Evolutionary conservation across 202 grass and related monocot genomes (phyloP).

Genomic region (Setaria viridis): DNA sequence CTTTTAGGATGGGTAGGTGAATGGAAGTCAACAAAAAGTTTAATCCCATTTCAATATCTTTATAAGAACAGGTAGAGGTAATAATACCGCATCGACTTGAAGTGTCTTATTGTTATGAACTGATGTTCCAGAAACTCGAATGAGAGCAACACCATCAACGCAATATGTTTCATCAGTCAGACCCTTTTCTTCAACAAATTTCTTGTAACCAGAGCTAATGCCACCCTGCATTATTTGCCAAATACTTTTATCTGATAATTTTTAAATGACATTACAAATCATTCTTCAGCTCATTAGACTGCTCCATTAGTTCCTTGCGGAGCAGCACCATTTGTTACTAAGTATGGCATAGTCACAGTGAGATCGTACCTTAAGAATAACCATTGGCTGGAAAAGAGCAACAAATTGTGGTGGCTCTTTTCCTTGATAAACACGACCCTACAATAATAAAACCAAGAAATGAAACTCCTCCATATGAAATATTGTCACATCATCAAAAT

Average conservation of each 20-base stretch:
- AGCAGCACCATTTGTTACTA: constrained; percentile 14
- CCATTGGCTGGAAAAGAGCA: constrained; percentile 87
- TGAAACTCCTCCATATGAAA: constrained; percentile 37
- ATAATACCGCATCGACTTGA: constrained; percentile 91
- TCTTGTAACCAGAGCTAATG: constrained; percentile 80
- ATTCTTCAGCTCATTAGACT: constrained; percentile 8
- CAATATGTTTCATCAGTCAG: constrained; percentile 82
- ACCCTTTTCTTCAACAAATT: constrained; percentile 64
- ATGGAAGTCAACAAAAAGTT: neutral
- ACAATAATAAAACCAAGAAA: constrained; percentile 43
- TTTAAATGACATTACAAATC: constrained; percentile 26
- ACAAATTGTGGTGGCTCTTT: constrained; percentile 92
- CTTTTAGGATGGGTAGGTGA: neutral
- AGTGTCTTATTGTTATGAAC: constrained; percentile 80
- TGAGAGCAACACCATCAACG: constrained; percentile 61
- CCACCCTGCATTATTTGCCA: constrained; percentile 71
- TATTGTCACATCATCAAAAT: neutral
- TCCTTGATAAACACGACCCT: constrained; percentile 93
- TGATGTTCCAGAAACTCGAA: constrained; percentile 74
- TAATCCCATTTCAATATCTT: constrained; percentile 20
- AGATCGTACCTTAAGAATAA: constrained; percentile 80
- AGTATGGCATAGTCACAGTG: constrained; percentile 25
- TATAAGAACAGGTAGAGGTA: constrained; percentile 28
- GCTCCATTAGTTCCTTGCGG: constrained; percentile 18
- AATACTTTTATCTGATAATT: constrained; percentile 23